phyloP scores from a whole-genome alignment of 176 grass and related monocot genomes.

The Musa troglodytarum region DNA sequence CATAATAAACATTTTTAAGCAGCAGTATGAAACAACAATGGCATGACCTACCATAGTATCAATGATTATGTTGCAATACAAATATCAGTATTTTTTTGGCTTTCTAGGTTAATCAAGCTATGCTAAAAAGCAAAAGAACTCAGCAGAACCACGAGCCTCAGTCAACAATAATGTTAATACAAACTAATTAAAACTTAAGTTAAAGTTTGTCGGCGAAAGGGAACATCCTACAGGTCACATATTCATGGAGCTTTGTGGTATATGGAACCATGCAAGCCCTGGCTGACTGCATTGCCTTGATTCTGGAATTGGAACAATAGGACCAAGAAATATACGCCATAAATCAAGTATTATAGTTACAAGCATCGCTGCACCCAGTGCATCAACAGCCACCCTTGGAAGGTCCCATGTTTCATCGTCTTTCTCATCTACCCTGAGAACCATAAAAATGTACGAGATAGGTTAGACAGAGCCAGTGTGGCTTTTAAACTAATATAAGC shows the following conservation, averaged over 20 bases:
- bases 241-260: conserved; percentile 6
- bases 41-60: too few relatives aligned
- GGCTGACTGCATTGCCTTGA: conserved; percentile 46
- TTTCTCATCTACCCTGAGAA: conserved; percentile 62
- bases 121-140: too few relatives aligned
- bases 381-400: conserved; percentile 67
- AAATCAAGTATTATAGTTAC: conserved; percentile 83
- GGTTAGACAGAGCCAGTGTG: too few relatives aligned
- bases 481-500: background rate
- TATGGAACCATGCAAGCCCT: conserved; percentile 74
- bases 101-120: too few relatives aligned
- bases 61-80: too few relatives aligned
- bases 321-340: conserved; percentile 91
- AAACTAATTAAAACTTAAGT: too few relatives aligned
- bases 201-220: too few relatives aligned
- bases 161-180: too few relatives aligned
- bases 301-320: conserved; percentile 44
- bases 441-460: background rate
- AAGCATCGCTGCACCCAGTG: conserved; percentile 80
- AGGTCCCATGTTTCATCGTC: conserved; percentile 50
- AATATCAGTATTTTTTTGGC: too few relatives aligned
- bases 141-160: too few relatives aligned
- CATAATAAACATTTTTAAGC: too few relatives aligned
- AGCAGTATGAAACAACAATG: too few relatives aligned
- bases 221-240: conserved; percentile 2